Base-by-base conservation (phyloP, 2,329 filamentous ascomycete genomes). In the Fusarium torreyae region DNA sequence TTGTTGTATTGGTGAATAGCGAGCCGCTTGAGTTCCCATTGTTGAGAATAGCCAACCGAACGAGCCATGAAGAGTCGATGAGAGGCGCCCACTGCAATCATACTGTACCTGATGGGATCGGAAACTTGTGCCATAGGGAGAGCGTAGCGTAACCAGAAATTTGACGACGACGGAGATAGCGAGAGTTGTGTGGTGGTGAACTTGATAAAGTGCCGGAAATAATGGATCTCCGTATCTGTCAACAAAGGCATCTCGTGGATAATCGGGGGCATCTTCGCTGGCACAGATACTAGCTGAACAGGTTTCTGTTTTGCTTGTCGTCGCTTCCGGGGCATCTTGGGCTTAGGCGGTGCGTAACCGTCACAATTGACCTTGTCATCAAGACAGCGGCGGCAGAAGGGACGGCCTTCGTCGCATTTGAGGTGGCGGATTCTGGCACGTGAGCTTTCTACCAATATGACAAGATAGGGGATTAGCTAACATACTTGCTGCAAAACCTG, bases 331-430 rank as follows among this genome's bases (percentile, higher is more conserved):
- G 28, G 28, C 28, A 31, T 20, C 3, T 54, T 63, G 4, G 43
- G 43, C 31, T 57, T 63, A 0, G 58, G 60, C 13, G 49, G 60
- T 7, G 59, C 49, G 15, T 63, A 63, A 22, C 58, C 60, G 5
- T 63, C 60, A 4, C 60, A 63, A 42, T 49, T 63, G 31, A 63
- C 46, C 14, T 39, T 63, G 40, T 63, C 60, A n/a, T 63, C 40
- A 17, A 33, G 18, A n/a, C 60, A 63, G 36, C 60, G 43, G 39
- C 50, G 58, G 18, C 60, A 63, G 18, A 26, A 26, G 3, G 60
- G 60, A 14, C 57, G 63, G 33, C 9, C 24, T 57, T 63, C 60
- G 1, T 63, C 60, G 4, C 60, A 63, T 44, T 57, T 63, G 0
- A 63, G n/a, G 33, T 63, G 58, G 1, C 60, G 46, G 7, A 44